Base-by-base conservation (phyloP, 2,329 filamentous ascomycete species). In the Allantophomopsis cytisporea region DNA sequence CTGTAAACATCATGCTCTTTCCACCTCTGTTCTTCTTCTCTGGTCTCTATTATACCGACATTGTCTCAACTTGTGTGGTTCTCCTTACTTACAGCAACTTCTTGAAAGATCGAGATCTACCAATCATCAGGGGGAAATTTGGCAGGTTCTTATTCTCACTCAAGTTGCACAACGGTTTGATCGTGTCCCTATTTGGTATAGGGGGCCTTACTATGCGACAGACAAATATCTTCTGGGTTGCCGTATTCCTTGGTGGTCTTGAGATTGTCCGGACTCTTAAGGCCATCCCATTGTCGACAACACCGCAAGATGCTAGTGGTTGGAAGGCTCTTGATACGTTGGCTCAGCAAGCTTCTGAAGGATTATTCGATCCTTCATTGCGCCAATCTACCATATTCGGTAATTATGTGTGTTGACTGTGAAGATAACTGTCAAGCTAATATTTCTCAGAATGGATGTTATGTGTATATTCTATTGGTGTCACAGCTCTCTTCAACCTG, bases 211-310 rank as follows among this genome's bases (percentile, higher is more conserved):
- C 72, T 2, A 91, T 94, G 65, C 71, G 91, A 17, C 91, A 98
- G 59, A 98, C 91, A 0, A 98, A 98, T 52, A 82, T 96, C 41
- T 94, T 98, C 56, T 98, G 91, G 91, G 79, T 88, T 0, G 80
- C 84, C 1, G 66, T 88, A 0, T 86, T 83, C 51, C 73, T 86
- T 50, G 81, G 81, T 15, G 78, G 71, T 5, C 44, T 75, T 33
- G 70, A 80, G 55, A 60, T 62, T 34, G 57, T 75, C 2, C 66
- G 70, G 47, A 66, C 61, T 14, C 59, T 73, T 43, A 72, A 67
- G 51, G 58, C 50, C 3, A 52, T 72, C 20, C 16, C 28, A 23
- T 17, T 12, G 7, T 40, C 41, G 12, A 36, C 55, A 50, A 13
- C 33, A 30, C 11, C 39, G n/a, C 5, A 37, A 41, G 15, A 35